Conservation (phyloP, 805 yeast genomes). For the Cyberlindnera saturnus region DNA sequence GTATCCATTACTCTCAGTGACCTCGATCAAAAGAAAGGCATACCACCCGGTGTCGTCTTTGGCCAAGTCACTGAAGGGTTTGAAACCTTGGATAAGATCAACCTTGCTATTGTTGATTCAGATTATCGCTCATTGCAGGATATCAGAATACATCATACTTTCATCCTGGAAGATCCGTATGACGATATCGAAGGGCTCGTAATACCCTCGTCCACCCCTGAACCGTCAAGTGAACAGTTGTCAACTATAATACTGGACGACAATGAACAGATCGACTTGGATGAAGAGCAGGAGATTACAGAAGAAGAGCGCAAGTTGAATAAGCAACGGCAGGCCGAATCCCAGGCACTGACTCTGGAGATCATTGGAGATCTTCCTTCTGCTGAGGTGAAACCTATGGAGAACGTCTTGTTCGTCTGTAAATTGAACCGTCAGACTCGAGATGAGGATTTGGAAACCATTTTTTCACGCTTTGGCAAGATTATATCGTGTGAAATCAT, state of each 20-base stretch:
- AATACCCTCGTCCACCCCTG: slow-evolving; percentile 28
- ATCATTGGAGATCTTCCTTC: slow-evolving; percentile 57
- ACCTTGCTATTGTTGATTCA: slow-evolving; percentile 32
- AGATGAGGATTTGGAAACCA: slow-evolving; percentile 47
- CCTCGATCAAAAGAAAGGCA: slow-evolving; percentile 13
- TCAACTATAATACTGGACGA: slow-evolving; percentile 25
- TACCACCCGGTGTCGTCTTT: slow-evolving; percentile 29
- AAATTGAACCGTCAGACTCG: slow-evolving; percentile 56
- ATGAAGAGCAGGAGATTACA: slow-evolving; percentile 18
- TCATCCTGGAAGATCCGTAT: slow-evolving; percentile 50
- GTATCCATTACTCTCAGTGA: slow-evolving; percentile 33
- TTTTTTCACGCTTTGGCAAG: slow-evolving; percentile 58
- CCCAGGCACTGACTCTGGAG: slow-evolving; percentile 58
- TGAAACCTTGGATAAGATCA: slow-evolving; percentile 38
- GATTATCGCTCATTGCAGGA: slow-evolving; percentile 38
- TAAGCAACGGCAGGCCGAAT: slow-evolving; percentile 32
- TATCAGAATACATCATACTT: slow-evolving; percentile 45
- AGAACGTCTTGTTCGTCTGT: slow-evolving; percentile 56
- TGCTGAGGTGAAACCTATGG: slow-evolving; percentile 54
- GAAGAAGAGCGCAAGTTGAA: slow-evolving; percentile 24
- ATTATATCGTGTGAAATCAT: slow-evolving; percentile 48
- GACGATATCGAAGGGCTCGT: slow-evolving; percentile 26
- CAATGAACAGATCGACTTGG: slow-evolving; percentile 16
- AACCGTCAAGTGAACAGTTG: slow-evolving; percentile 30
- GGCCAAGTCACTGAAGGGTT: slow-evolving; percentile 51